Conservation (phyloP, 495 filamentous ascomycete species). For the Neurospora sp. region DNA sequence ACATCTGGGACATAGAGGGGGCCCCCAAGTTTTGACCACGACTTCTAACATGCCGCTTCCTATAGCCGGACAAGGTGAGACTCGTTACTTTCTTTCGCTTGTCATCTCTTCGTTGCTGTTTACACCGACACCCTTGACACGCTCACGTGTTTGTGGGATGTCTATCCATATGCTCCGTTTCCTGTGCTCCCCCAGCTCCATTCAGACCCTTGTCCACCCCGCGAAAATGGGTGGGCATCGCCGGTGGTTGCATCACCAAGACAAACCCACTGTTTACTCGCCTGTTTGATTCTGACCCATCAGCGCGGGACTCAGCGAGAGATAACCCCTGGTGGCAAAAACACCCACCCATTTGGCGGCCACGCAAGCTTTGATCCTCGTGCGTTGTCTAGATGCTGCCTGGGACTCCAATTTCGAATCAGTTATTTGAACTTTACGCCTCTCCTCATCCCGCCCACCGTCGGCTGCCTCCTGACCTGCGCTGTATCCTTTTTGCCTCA, state of each 20-base stretch:
- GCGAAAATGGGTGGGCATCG: constrained; percentile 1
- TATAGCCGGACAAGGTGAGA: constrained; percentile 38
- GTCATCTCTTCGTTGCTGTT: not conserved
- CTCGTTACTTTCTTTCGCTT: constrained; percentile 8
- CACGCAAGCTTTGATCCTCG: not conserved
- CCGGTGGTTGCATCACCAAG: not conserved
- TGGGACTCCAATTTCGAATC: not conserved
- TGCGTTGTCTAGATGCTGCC: not conserved
- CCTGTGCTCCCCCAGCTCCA: constrained; percentile 7
- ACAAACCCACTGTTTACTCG: not conserved
- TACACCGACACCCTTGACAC: not conserved
- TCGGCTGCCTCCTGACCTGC: not conserved
- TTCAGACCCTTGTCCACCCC: constrained; percentile 12
- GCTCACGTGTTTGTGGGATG: not conserved
- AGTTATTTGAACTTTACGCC: not conserved
- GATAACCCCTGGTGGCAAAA: not conserved
- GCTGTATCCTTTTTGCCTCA: not conserved
- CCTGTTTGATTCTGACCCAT: not conserved
- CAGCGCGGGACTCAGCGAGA: not conserved
- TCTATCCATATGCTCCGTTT: not conserved
- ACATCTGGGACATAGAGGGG: not conserved
- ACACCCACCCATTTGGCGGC: not conserved
- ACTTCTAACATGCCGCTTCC: constrained; percentile 31
- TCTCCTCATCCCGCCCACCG: not conserved
- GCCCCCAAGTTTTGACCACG: not conserved